Evolutionary conservation across 192 early-diverging fungal species (phyloP), one percentile per base, ranked within the genome.

Genomic region (Podila epigama): DNA sequence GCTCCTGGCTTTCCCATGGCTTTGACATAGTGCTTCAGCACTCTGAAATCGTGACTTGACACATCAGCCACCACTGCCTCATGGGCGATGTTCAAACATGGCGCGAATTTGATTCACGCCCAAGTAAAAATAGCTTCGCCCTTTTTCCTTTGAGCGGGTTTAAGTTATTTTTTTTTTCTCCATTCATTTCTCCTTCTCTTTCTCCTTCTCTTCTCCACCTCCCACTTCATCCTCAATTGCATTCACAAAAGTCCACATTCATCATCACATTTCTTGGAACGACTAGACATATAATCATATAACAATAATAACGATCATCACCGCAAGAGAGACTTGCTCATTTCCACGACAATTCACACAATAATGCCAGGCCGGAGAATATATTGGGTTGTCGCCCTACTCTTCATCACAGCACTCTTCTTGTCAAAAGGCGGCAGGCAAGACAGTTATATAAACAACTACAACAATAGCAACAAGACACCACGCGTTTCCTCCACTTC

Each of bases 371-470:
- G 41, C 28, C 40, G 51, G 48, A 81, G 55, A 50, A 51, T 53
- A n/a, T 68, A 68, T 50, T 42, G 28, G 42, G 20, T 68, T 25
- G 56, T 42, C n/a, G 73, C 51, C 35, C 22, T 62, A 32, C n/a
- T 77, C 44, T 58, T 68, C 44, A 58, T 77, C 73, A 51, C 68
- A 58, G 35, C 58, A 36, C 15, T 77, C 18, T 10, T 77, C 58
- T 34, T 69, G 11, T 63, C 66, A 11, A 55, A 60, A 25, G 52
- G 56, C 42, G 53, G 28, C 6, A 54, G 25, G n/a, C n/a, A n/a
- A n/a, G n/a, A n/a, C 64, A 52, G 29, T 58, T 28, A 51, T 57
- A 16, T 34, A n/a, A 61, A 31, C 18, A 18, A 40, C 56, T 35
- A 37, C 7, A 51, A 59, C 44, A 15, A 55, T 39, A 61, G 28